phyloP scores from a whole-genome alignment of 2,329 filamentous ascomycete species.

The Claviceps sp. region DNA sequence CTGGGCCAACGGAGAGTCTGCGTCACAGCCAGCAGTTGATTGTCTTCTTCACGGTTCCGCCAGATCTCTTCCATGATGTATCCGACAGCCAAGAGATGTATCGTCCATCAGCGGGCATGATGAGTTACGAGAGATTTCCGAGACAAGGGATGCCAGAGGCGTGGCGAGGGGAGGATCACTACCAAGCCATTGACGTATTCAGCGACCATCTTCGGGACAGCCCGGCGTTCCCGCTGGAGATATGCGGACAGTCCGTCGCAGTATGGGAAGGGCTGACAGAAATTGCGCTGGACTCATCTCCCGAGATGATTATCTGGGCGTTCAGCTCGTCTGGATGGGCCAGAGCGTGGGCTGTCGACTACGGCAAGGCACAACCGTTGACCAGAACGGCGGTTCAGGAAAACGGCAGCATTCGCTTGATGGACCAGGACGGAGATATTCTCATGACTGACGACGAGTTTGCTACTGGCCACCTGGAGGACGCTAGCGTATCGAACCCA shows the following conservation, averaged over 20 bases:
- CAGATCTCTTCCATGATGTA: constrained; percentile 35
- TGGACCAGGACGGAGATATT: constrained; percentile 19
- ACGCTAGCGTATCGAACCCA: not conserved
- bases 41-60: constrained; percentile 47
- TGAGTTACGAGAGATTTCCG: constrained; percentile 4
- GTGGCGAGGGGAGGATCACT: constrained; percentile 12
- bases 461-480: not conserved
- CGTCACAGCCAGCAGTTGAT: constrained; percentile 24
- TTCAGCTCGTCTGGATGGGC: constrained; percentile 22
- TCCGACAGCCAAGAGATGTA: constrained; percentile 7
- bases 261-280: constrained; percentile 18
- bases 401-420: constrained; percentile 19
- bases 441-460: constrained; percentile 12
- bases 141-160: constrained; percentile 7
- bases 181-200: constrained; percentile 10
- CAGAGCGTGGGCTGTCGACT: constrained; percentile 19
- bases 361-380: constrained; percentile 9
- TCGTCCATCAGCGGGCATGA: constrained; percentile 1
- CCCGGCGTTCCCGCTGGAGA: constrained; percentile 16
- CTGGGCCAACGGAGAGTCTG: not conserved
- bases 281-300: constrained; percentile 19
- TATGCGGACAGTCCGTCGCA: constrained; percentile 19
- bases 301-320: constrained; percentile 22
- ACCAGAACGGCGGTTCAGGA: constrained; percentile 13
- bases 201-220: constrained; percentile 8